Base-by-base conservation (phyloP, 2,329 filamentous ascomycete genomes). In the Talaromyces atroroseus region DNA sequence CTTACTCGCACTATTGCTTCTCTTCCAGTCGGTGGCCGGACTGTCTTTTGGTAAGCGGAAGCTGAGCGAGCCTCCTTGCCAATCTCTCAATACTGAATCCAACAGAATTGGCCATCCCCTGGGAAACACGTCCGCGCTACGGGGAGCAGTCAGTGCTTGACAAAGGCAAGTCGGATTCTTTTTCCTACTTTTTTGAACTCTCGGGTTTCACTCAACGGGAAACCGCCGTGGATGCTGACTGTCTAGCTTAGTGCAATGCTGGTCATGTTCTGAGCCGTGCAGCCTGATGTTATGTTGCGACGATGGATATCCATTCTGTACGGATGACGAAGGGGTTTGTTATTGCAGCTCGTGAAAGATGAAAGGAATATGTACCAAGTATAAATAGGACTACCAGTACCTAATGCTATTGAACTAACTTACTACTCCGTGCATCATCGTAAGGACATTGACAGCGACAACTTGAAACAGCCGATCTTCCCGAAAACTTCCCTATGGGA, bases 261-360 rank as follows among this genome's bases (percentile, higher is more conserved):
- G 54, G 54, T 23, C 49, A 48, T 57, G 54, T 34, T 49, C 54
- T 32, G 49, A 51, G 12, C 54, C 54, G 44, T 57, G 54, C 44
- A 57, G 49, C 36, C 21, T 57, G 44, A 57, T 57, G 54, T 23
- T 49, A 16, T 57, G 54, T 36, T 57, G 54, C 29, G 42, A 57
- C 44, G 54, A 57, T 32, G 49, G 54, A 16, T 52, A 57, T 52
- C 54, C 54, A 36, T 57, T 57, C 16, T 57, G 54, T 48, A 44
- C 23, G 21, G 44, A 52, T 5, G n/a, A 57, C 12, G 44, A 42
- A 1, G 54, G 54, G 4, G 18, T 52, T 5, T 57, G 54, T 46
- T 57, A 57, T 34, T 57, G 54, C 26, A 57, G 49, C 23, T 57
- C 54, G 36, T 57, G 50, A 52, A 16, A 52, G 40, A 44, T 57